Base-by-base conservation (phyloP, 495 filamentous ascomycete genomes). In the Tetracladium marchalianum region DNA sequence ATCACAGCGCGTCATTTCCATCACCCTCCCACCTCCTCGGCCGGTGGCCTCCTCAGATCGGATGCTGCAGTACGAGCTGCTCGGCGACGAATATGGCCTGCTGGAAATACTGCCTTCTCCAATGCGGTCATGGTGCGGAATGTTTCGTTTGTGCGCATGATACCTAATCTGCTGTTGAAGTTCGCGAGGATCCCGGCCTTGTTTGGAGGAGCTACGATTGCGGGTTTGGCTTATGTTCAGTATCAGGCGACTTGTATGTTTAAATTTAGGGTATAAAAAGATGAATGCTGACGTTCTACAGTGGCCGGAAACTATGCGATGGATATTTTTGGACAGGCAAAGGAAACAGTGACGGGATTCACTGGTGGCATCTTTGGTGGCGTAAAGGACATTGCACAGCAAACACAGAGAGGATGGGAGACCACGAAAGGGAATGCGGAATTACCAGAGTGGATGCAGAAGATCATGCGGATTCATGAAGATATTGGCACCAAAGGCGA, bases 131-230 rank as follows among this genome's bases (percentile, higher is more conserved):
- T 82, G 18, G 84, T 90, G 11, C 81, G 92, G 43, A 83, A 82
- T 47, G 84, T 87, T 36, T 96, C 90, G 5, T 97, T 97, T 59
- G 75, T 72, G 6, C 76, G 92, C 41, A 75, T 85, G 41, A 70
- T 99, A n/a, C 92, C 92, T 2, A 85, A 86, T 58, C 72, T 99
- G 35, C 80, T 90, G 8, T 54, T 94, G 53, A 99, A 95, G 68
- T 83, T 97, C 44, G 71, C 82, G 34, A 75, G 86, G 41, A 66
- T 96, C 41, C 92, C 92, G 19, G 90, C 93, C 47, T 79, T 95
- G 66, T 88, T 94, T 60, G 92, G 90, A 31, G 88, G 85, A 35
- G 81, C 85, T 36, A 85, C 84, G 65, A 75, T 99, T 60, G 88
- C 85, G 6, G 85, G 86, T 4, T 59, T 92, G 27, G 86, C 86